A percentile compares a stretch with the other conserved stretches of the same genome.
phyloP scores from a whole-genome alignment of 2,329 filamentous ascomycete genomes.

The Scytalidium lignicola region DNA sequence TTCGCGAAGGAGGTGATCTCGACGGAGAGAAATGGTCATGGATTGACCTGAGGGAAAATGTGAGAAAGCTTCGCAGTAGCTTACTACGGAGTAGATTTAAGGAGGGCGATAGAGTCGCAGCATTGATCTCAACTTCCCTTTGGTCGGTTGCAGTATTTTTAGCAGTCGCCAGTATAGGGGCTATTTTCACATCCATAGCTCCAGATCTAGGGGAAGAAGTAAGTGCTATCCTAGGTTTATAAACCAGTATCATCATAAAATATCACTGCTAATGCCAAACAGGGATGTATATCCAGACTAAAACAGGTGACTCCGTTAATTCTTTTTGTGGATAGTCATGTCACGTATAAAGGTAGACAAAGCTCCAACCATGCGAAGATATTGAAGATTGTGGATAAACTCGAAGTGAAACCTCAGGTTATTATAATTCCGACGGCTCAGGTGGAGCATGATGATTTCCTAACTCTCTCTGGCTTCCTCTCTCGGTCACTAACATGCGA shows the following conservation, averaged over 20 bases:
- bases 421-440: constrained; percentile 3
- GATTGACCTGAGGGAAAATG: constrained; percentile 3
- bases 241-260: neutral
- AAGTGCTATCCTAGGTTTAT: constrained; percentile 32
- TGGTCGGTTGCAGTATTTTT: constrained; percentile 66
- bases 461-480: constrained; percentile 3
- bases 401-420: constrained; percentile 1
- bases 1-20: constrained; percentile 3
- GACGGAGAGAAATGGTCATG: constrained; percentile 6
- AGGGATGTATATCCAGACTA: constrained; percentile 4
- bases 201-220: constrained; percentile 81
- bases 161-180: constrained; percentile 61
- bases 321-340: constrained; percentile 5
- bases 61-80: constrained; percentile 31
- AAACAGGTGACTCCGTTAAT: constrained; percentile 4
- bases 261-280: neutral
- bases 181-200: constrained; percentile 65
- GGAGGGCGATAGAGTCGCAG: constrained; percentile 66
- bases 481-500: constrained; percentile 1
- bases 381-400: neutral
- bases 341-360: constrained; percentile 5
- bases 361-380: constrained; percentile 3
- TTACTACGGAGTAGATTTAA: constrained; percentile 43
- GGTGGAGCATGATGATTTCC: neutral
- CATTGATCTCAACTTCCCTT: constrained; percentile 67